Conservation (phyloP, 2,329 filamentous ascomycete species). For the Sporothrix brunneoviolacea region DNA sequence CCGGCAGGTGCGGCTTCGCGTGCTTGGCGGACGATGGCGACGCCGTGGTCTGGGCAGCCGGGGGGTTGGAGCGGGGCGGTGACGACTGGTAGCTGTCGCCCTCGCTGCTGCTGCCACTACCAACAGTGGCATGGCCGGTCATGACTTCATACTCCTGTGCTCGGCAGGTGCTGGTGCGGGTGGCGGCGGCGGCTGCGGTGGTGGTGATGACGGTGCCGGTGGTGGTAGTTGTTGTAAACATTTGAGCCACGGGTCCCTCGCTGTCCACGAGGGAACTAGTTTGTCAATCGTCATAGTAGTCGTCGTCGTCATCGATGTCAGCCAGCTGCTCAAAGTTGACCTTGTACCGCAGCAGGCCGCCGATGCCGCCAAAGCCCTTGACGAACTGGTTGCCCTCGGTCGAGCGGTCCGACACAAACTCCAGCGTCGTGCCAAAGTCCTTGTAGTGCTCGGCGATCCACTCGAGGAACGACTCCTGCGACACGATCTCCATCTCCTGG, state of each 20-base stretch:
- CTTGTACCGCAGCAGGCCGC: constrained; percentile 96
- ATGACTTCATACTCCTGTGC: not conserved
- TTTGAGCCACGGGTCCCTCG: constrained; percentile 74
- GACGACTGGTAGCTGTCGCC: constrained; percentile 22
- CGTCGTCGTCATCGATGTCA: constrained; percentile 85
- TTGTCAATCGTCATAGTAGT: constrained; percentile 91
- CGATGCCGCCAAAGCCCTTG: constrained; percentile 98
- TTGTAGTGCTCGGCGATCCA: constrained; percentile 99
- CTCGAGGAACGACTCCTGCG: constrained; percentile 91
- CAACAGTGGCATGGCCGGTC: not conserved
- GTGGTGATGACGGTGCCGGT: not conserved
- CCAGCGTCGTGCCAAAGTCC: constrained; percentile 89
- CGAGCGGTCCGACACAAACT: constrained; percentile 96
- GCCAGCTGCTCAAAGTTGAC: constrained; percentile 99
- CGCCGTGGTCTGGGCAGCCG: not conserved
- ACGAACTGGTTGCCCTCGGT: constrained; percentile 99
- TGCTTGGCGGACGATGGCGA: constrained; percentile 4
- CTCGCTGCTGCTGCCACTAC: not conserved
- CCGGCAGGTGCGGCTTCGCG: constrained; percentile 33
- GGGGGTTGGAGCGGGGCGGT: constrained; percentile 14
- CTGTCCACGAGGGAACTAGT: constrained; percentile 75
- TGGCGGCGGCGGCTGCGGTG: not conserved
- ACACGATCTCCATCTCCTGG: constrained; percentile 91
- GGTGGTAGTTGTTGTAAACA: constrained; percentile 31
- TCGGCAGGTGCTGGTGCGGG: not conserved